phyloP scores from a whole-genome alignment of 1,139 yeast genomes.

The Zygotorulaspora mrakii region DNA sequence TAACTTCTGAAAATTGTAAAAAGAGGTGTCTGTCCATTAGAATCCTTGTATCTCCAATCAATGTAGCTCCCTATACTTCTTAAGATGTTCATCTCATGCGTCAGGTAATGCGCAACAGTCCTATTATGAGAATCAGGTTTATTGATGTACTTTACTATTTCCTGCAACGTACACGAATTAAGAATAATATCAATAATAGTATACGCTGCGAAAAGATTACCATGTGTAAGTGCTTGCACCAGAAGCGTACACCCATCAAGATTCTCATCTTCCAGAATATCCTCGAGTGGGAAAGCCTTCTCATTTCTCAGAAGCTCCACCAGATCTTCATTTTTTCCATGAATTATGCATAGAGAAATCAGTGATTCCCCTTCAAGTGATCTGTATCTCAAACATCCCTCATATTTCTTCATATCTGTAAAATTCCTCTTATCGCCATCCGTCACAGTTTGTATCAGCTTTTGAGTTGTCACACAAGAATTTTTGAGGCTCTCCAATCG shows the following conservation, averaged over 20 bases:
- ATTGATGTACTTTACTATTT: slow-evolving; percentile 50
- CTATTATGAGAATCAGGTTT: slow-evolving; percentile 48
- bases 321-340: slow-evolving; percentile 46
- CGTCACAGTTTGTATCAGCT: slow-evolving; percentile 19
- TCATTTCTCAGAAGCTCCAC: slow-evolving; percentile 43
- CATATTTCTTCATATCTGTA: slow-evolving; percentile 7
- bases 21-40: slow-evolving; percentile 72
- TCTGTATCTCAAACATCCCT: slow-evolving; percentile 41
- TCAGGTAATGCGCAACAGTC: slow-evolving; percentile 70
- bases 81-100: slow-evolving; percentile 55
- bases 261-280: slow-evolving; percentile 60
- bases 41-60: slow-evolving; percentile 70
- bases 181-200: slow-evolving; percentile 48
- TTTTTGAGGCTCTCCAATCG: slow-evolving; percentile 10
- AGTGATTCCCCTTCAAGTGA: slow-evolving; percentile 67
- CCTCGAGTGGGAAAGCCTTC: slow-evolving; percentile 58
- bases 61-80: slow-evolving; percentile 53
- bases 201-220: slow-evolving; percentile 46
- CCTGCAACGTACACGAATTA: slow-evolving; percentile 44
- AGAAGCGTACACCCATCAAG: slow-evolving; percentile 54
- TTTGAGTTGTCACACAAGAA: slow-evolving; percentile 7
- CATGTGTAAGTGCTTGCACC: slow-evolving; percentile 56
- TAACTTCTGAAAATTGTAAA: slow-evolving; percentile 75
- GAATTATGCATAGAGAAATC: slow-evolving; percentile 50
- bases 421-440: slow-evolving; percentile 38